Base-by-base conservation (phyloP, 2,329 filamentous ascomycete genomes). In the Acrodontium crateriforme region DNA sequence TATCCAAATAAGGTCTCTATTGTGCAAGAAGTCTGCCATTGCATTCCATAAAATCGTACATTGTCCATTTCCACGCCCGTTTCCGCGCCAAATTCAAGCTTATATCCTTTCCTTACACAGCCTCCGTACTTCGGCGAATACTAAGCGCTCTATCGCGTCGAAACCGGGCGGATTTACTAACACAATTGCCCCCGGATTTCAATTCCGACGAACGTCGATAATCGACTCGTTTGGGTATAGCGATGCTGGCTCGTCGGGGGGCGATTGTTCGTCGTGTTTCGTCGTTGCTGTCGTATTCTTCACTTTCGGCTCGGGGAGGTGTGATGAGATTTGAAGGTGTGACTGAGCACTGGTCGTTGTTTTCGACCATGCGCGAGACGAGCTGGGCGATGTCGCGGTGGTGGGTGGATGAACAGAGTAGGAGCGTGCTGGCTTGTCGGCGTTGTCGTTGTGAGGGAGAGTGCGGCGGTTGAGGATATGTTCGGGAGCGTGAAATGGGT, bases 341-440 rank as follows among this genome's bases (percentile, higher is more conserved):
- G 5, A 52, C 34, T 6, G 38, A 44, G 46, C 59, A 62, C 33
- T 63, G 59, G 32, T 60, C 53, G 26, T 52, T 47, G 18, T 41
- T 38, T 2, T 54, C 40, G 28, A 60, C 47, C 51, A 62, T 60
- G 32, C 51, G 51, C 33, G 53, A 41, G 14, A 61, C 55, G 10
- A 63, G 48, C 15, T 46, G 43, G 9, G 54, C 50, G 24, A 62
- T 56, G 39, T 61, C 57, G 14, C 49, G 47, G 18, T 52, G 42
- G 33, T 59, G 55, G 4, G 52, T 43, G 13, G 43, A 21, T 31
- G 44, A 49, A 50, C 55, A 60, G 28, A 61, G 53, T 35, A 58
- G 38, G 25, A 55, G 49, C 17, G 51, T 50, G 40, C 50, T 55
- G 14, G 46, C 40, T 36, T 62, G 59, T 21, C 59, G 50, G 31